Base-by-base conservation (phyloP, 2,329 filamentous ascomycete genomes). In the Pyricularia grisea region DNA sequence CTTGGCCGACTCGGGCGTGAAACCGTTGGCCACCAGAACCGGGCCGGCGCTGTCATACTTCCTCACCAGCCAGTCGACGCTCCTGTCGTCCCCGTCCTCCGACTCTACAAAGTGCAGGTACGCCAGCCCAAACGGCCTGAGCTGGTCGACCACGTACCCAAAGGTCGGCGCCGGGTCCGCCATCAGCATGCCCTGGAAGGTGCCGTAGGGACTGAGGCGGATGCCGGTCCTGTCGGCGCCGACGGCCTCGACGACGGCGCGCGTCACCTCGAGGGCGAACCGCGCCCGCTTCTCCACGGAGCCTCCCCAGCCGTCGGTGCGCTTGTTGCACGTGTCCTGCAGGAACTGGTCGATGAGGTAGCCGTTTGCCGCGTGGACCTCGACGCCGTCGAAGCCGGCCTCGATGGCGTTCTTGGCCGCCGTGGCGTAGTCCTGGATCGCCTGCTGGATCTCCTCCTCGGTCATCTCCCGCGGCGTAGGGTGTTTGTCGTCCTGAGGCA, bases 161-260 rank as follows among this genome's bases (percentile, higher is more conserved):
- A 89, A 90, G 72, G 89, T 85, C 1, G 85, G 83, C 10, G 83
- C 71, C 0, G 87, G 86, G 65, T 90, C 83, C 0, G 75, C 74
- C 83, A 88, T 87, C 64, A 77, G 77, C 85, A 89, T 86, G 68
- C 81, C 82, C 71, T 89, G 85, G 79, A 86, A 90, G 2, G 75
- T 75, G 65, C 80, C 82, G 76, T 82, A 89, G 0, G 87, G 87
- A 6, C 79, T 82, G 23, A 90, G 73, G 7, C 88, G 80, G 66
- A 88, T 84, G n/a, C 78, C 83, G 7, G 80, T 79, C 68, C 78
- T 78, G 14, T 85, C 79, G 0, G 81, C 76, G 12, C 85, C 86
- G 14, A 88, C 75, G 6, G 85, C 86, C 0, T 77, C 78, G 1
- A 78, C 77, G 10, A 87, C 81, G 1, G 85, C 85, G 69, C 83